Evolutionary conservation across 2,329 filamentous ascomycete genomes (phyloP).

Genomic region (Botryotinia globosa): DNA sequence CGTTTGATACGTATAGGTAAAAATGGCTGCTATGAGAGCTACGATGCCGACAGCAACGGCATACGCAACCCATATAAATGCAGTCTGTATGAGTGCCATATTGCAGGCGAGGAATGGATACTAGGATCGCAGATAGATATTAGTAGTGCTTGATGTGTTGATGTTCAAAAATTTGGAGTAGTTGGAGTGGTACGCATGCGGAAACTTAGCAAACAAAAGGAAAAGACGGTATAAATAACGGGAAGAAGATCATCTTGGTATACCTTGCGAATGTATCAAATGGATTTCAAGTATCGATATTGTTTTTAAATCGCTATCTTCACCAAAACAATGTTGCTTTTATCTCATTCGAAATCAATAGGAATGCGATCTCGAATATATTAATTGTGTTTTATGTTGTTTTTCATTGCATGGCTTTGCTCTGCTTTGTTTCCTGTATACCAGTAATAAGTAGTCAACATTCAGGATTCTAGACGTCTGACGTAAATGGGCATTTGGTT

Average conservation of each 20-base stretch:
- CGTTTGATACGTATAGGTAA: conserved; percentile 88
- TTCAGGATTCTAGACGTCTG: conserved; percentile 17
- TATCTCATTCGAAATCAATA: not conserved
- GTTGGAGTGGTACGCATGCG: conserved; percentile 3
- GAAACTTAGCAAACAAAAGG: not conserved
- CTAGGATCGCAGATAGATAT: not conserved
- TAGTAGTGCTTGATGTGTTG: not conserved
- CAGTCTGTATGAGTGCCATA: conserved; percentile 69
- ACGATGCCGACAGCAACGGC: conserved; percentile 76
- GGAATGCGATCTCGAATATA: not conserved
- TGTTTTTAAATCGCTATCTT: not conserved
- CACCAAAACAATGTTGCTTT: not conserved
- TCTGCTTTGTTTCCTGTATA: not conserved
- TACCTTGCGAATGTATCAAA: not conserved
- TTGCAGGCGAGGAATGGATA: conserved; percentile 18
- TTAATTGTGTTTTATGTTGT: not conserved
- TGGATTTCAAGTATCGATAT: not conserved
- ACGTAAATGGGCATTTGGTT: conserved; percentile 10
- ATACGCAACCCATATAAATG: conserved; percentile 94
- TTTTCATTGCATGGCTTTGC: not conserved
- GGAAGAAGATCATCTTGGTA: not conserved
- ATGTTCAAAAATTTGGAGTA: not conserved
- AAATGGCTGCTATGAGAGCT: conserved; percentile 74
- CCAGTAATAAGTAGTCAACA: not conserved
- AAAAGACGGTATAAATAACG: not conserved